Evolutionary conservation across 2,329 filamentous ascomycete species (phyloP), one percentile per base, ranked within the genome.

Genomic region (Neurospora sp.): DNA sequence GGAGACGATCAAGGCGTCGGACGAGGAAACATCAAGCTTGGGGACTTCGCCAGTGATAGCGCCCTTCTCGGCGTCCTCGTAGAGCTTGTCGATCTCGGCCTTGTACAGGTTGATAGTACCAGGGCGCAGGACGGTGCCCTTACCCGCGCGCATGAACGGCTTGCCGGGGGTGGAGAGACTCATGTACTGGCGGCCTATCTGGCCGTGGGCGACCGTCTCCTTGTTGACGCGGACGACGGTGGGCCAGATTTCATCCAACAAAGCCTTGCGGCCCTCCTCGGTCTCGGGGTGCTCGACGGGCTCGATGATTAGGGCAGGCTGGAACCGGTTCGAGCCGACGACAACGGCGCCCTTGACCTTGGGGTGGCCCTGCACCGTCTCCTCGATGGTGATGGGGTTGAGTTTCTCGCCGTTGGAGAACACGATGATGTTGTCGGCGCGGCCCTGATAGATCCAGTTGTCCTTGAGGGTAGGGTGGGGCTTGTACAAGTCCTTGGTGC

Each of bases 401-500:
- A 85, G 73, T 74, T 86, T 86, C 76, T 85, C 82, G 37, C 83
- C 84, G 66, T 82, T 85, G 1, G 80, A 82, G 41, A 86, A 81
- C 15, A 86, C 83, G 17, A 86, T 81, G 65, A 86, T 77, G 71
- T 83, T 81, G 70, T 86, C 84, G 0, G 76, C 71, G n/a, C 80
- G 75, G 33, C 79, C 77, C 12, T 75, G 72, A 66, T 78, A 77
- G 33, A 76, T 70, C 79, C 79, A 84, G 70, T 80, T 76, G 52
- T 81, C 72, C 0, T 78, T 77, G 2, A 79, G 68, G 0, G 77
- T 79, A 0, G 82, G 81, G 67, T 84, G 81, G 11, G 73, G 76
- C 41, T 66, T 74, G 74, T 80, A 84, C 17, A 86, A 72, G 68
- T 86, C 84, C 46, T 80, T 81, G 6, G 81, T 83, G 8, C 79